phyloP scores from a whole-genome alignment of 805 yeast genomes.

The Yueomyces sinensis region DNA sequence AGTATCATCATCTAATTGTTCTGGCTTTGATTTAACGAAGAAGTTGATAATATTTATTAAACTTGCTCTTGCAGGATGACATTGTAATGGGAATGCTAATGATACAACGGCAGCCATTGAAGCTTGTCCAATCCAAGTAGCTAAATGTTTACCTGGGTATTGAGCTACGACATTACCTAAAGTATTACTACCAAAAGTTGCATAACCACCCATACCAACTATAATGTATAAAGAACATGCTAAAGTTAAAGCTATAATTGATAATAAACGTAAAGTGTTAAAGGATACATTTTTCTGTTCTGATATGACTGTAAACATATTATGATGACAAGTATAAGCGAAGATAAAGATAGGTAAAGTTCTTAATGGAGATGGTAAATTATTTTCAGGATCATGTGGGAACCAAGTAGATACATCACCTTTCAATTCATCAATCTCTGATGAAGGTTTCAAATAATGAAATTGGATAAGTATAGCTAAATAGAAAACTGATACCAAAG shows the following conservation, averaged over 20 bases:
- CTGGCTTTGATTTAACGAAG: not conserved
- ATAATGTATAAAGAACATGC: slow-evolving; percentile 51
- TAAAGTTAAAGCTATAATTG: slow-evolving; percentile 38
- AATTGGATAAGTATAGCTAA: slow-evolving; percentile 56
- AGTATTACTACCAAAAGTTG: slow-evolving; percentile 74
- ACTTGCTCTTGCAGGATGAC: slow-evolving; percentile 83
- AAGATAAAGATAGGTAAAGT: slow-evolving; percentile 87
- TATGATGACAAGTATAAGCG: slow-evolving; percentile 93
- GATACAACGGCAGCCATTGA: slow-evolving; percentile 72
- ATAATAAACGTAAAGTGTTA: slow-evolving; percentile 33
- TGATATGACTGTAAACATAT: slow-evolving; percentile 79
- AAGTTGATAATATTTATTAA: not conserved
- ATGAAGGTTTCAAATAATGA: slow-evolving; percentile 37
- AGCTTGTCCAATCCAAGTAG: slow-evolving; percentile 68
- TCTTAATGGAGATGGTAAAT: slow-evolving; percentile 37
- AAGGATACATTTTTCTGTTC: slow-evolving; percentile 52
- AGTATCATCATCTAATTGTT: not conserved
- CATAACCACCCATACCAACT: slow-evolving; percentile 75
- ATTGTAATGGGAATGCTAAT: slow-evolving; percentile 78
- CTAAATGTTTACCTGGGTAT: slow-evolving; percentile 43
- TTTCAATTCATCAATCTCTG: slow-evolving; percentile 19
- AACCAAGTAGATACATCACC: slow-evolving; percentile 38
- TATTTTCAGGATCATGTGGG: slow-evolving; percentile 28
- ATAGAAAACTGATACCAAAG: slow-evolving; percentile 69
- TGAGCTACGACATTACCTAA: slow-evolving; percentile 68